Evolutionary conservation across 495 filamentous ascomycete species (phyloP), one percentile per base, ranked within the genome.

Genomic region (Pseudevernia furfuracea): DNA sequence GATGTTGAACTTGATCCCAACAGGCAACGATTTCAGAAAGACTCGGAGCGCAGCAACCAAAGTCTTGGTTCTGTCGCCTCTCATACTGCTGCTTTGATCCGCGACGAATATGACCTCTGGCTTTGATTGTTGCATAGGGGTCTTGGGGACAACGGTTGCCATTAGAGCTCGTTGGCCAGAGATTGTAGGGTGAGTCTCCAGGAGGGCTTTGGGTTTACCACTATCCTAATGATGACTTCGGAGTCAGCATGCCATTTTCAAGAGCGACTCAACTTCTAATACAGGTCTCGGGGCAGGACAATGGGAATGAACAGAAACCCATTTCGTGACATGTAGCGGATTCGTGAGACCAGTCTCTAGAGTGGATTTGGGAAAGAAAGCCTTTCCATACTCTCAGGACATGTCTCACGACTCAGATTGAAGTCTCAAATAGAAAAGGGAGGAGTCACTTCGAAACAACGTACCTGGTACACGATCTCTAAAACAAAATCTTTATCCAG

Each of bases 1-100:
- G 63, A 91, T 89, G 72, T 91, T 90, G 77, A 91, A 91, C 69
- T 81, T 83, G 59, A 84, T 74, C 1, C 86, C 86, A 2, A 84
- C 65, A 3, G 88, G 87, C 21, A 91, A 72, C 1, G 84, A 87
- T 67, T 88, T 89, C 39, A 91, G 75, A 66, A 91, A 87, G n/a
- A 89, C 73, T 3, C 77, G 77, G 34, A 91, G 75, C 4, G 87
- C 87, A 10, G 79, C 75, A 21, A 79, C 70, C 34, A 89, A 72
- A 21, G 82, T 81, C 1, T 67, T 43, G 3, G 88, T 89, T 37
- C 81, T 82, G 41, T 73, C 71, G 1, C 65, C 63, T 1, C 28
- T 32, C 89, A 92, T 91, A 62, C 81, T 85, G 0, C 86, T 86
- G 57, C 83, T 87, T 46, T 85, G 80, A 69, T 92, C 89, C 60